A percentile compares a stretch with the other conserved stretches of the same genome.
Conservation (phyloP, 2,329 filamentous ascomycete species). For the Epichloe amarillans region DNA sequence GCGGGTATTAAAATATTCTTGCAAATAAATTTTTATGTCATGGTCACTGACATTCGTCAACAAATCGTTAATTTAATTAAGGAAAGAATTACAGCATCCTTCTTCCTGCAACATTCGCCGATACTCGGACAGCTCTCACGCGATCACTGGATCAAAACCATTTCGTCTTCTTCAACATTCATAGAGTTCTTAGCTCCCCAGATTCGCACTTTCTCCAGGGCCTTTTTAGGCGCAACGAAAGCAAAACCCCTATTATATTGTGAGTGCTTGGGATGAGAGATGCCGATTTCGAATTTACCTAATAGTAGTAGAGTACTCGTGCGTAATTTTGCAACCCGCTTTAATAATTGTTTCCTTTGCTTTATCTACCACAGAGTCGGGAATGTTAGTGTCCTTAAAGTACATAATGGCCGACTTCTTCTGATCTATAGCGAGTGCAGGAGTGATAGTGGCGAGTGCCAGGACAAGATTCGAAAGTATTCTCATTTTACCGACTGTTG, state of each 20-base stretch:
- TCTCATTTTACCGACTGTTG: slow-evolving; percentile 42
- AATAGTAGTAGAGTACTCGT: slow-evolving; percentile 53
- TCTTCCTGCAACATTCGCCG: no score
- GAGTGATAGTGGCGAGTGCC: slow-evolving; percentile 43
- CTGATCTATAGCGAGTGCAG: slow-evolving; percentile 47
- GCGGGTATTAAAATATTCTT: not conserved
- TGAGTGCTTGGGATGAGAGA: slow-evolving; percentile 12
- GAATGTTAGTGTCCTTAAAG: slow-evolving; percentile 53
- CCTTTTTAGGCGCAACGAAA: slow-evolving; percentile 55
- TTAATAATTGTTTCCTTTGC: slow-evolving; percentile 59
- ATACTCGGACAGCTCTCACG: no score
- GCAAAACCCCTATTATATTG: slow-evolving; percentile 54
- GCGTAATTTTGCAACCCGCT: slow-evolving; percentile 65
- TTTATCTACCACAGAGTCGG: slow-evolving; percentile 51
- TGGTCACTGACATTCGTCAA: not conserved
- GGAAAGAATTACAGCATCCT: no score
- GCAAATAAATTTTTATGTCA: not conserved
- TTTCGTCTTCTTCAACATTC: slow-evolving; percentile 62
- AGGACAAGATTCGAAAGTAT: slow-evolving; percentile 38
- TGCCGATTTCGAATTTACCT: slow-evolving; percentile 37
- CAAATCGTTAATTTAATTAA: not conserved
- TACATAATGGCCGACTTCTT: slow-evolving; percentile 67
- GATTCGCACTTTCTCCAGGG: slow-evolving; percentile 53
- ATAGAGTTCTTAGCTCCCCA: slow-evolving; percentile 36
- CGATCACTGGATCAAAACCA: slow-evolving; percentile 35